Percentiles rank a stretch among this genome's conserved stretches.
phyloP scores from a whole-genome alignment of 352 stramenopile species.

The Pythium grandisporangium region DNA sequence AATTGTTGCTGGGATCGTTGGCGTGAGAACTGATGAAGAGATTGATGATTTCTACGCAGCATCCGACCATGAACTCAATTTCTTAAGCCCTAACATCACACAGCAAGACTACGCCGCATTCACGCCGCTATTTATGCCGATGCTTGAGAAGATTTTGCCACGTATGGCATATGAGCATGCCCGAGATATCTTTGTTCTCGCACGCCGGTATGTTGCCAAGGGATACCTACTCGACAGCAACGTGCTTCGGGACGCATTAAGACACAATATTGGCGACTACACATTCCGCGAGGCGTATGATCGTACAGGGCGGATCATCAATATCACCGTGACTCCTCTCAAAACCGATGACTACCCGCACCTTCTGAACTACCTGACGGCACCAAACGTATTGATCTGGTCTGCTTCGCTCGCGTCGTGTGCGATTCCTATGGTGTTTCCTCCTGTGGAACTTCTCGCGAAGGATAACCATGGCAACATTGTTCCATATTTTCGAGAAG shows the following conservation, averaged over 20 bases:
- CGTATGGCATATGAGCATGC: conserved; percentile 23
- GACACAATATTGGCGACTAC: conserved; percentile 93
- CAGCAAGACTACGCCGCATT: conserved; percentile 47
- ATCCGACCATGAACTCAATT: conserved; percentile 37
- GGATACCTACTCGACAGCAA: conserved; percentile 62
- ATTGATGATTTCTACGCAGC: conserved; percentile 44
- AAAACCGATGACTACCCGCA: conserved; percentile 90
- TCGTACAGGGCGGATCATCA: conserved; percentile 96
- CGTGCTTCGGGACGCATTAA: conserved; percentile 57
- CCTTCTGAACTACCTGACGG: conserved; percentile 98
- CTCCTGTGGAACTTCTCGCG: conserved; percentile 90
- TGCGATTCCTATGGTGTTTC: conserved; percentile 93
- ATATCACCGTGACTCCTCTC: conserved; percentile 96
- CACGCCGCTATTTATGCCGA: conserved; percentile 38
- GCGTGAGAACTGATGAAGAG: conserved; percentile 92
- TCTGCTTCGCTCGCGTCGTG: conserved; percentile 93
- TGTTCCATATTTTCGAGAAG: conserved; percentile 73
- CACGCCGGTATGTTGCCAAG: conserved; percentile 61
- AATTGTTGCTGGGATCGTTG: conserved; percentile 91
- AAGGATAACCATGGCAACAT: conserved; percentile 88
- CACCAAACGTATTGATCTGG: conserved; percentile 98
- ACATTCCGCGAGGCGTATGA: conserved; percentile 98
- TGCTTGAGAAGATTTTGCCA: conserved; percentile 36
- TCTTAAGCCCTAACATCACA: conserved; percentile 61
- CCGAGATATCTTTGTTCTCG: conserved; percentile 42